Evolutionary conservation across 192 early-diverging fungal genomes (phyloP), one percentile per base, ranked within the genome.

Genomic region (Podila verticillata): DNA sequence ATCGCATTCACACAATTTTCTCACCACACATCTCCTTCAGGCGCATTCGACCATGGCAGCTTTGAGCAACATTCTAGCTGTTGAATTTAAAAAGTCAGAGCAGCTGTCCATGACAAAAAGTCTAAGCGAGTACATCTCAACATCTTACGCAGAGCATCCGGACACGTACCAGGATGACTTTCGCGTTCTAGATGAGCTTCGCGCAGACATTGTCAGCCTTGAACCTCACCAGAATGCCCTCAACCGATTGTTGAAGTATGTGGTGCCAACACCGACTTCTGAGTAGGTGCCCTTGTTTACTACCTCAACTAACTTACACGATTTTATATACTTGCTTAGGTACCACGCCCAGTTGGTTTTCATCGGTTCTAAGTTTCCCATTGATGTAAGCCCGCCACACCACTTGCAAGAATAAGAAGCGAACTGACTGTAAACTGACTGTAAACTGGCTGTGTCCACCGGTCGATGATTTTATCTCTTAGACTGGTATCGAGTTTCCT

Each of bases 341-440:
- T 97, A 97, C 77, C 94, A 94, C 77, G 94, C 89, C 2, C 96
- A 98, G 79, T 86, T 98, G 28, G 89, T 90, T 20, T 92, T 92
- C 75, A 89, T 96, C 36, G 77, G 91, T 51, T 88, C 91, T 59
- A 98, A 96, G 82, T 97, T 97, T 66, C 92, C 93, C 7, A 93
- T 93, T 19, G 94, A 96, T 80, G 93, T 94, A 86, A 71, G 89
- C 68, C 72, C 84, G 32, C 56, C 28, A 4, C 39, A 44, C 0
- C 13, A 44, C 39, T 15, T 15, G 13, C 12, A 39, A 44, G 39
- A 44, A 44, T 44, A 44, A n/a, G 0, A 44, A n/a, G 4, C 39
- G 12, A 39, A 44, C 39, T 44, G 39, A 44, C 39, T 0, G 15
- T 44, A 44, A 15, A 7, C 39, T 44, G 15, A 44, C 39, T 0